Percentiles rank a stretch among this genome's conserved stretches.
Conservation (phyloP, 2,329 filamentous ascomycete genomes). For the Fusarium stilboides region DNA sequence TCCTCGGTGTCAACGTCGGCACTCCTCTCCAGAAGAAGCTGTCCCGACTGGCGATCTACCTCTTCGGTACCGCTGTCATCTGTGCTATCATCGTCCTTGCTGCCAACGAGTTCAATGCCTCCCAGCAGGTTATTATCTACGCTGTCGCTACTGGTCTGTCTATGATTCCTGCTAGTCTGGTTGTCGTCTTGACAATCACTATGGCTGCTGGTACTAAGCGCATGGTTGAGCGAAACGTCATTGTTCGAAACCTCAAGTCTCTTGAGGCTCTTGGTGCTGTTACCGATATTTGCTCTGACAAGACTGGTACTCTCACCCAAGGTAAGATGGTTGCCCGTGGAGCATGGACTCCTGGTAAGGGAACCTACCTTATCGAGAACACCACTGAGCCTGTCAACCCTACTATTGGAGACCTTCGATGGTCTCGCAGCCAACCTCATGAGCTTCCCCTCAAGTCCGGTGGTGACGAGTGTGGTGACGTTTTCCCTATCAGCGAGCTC, state of each 20-base stretch:
- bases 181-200: conserved; percentile 71
- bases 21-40: conserved; percentile 79
- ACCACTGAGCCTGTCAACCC: conserved; percentile 72
- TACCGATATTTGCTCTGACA: conserved; percentile 69
- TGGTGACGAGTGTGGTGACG: conserved; percentile 46
- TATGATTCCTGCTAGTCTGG: conserved; percentile 67
- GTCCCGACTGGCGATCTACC: conserved; percentile 75
- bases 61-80: conserved; percentile 77
- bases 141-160: conserved; percentile 64
- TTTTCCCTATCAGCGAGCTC: conserved; percentile 53
- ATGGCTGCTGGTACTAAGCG: conserved; percentile 69
- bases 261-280: conserved; percentile 74
- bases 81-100: conserved; percentile 79
- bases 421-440: conserved; percentile 56
- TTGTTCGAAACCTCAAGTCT: conserved; percentile 66
- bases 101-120: conserved; percentile 70
- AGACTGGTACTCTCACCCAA: conserved; percentile 73
- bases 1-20: conserved; percentile 78
- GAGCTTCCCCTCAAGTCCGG: conserved; percentile 58
- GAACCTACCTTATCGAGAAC: conserved; percentile 71
- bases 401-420: conserved; percentile 63
- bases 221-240: conserved; percentile 68
- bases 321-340: conserved; percentile 75
- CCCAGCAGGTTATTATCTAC: conserved; percentile 72
- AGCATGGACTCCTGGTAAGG: conserved; percentile 71